These are phyloP conservation scores for Termitomyces titanicus DNA, from an alignment of 768 basidiomycete species.

Conservation along the genomic window DNA sequence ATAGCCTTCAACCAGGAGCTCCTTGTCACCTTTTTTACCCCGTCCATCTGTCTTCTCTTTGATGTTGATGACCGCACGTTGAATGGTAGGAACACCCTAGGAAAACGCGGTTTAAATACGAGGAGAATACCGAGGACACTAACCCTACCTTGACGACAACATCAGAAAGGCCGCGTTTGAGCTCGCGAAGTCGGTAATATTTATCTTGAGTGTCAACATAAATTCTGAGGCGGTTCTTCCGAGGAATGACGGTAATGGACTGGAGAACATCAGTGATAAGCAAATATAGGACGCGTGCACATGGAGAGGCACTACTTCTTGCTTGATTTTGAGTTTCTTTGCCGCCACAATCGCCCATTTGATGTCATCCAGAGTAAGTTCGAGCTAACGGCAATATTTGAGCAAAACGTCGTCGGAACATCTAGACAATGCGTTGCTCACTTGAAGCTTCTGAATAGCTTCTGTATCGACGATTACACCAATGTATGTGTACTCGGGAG, in stretches of 20 bases:
- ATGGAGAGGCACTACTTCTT: constrained; percentile 49
- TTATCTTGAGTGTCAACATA: constrained; percentile 78
- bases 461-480: constrained; percentile 89
- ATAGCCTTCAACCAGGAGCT: constrained; percentile 94
- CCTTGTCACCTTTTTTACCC: constrained; percentile 85
- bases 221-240: constrained; percentile 71
- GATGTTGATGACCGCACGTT: constrained; percentile 94
- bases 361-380: constrained; percentile 88
- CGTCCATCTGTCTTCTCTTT: constrained; percentile 80
- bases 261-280: constrained; percentile 23
- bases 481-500: constrained; percentile 87
- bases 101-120: background rate
- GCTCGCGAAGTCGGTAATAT: constrained; percentile 78
- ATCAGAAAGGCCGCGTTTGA: constrained; percentile 79
- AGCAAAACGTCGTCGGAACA: background rate
- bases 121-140: background rate
- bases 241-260: constrained; percentile 75
- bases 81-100: constrained; percentile 82
- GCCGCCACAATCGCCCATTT: constrained; percentile 86
- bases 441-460: constrained; percentile 87
- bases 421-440: constrained; percentile 22
- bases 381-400: constrained; percentile 51
- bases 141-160: constrained; percentile 82
- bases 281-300: background rate
- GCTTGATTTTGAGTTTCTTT: constrained; percentile 91